phyloP scores from a whole-genome alignment of 1,284 basidiomycete species.

The Tilletia setariae region DNA sequence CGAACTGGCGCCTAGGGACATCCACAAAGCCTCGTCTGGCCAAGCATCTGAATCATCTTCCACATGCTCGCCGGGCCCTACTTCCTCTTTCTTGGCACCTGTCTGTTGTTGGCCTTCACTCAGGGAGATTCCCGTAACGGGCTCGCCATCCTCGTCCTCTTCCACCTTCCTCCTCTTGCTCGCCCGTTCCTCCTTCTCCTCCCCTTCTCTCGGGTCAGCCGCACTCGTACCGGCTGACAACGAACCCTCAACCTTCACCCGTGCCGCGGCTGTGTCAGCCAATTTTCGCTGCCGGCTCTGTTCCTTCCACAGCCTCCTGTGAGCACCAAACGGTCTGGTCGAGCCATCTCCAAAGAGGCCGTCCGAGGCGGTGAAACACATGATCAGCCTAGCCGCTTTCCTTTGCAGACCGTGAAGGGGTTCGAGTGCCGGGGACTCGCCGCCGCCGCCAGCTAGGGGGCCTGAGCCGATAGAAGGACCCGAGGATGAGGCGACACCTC shows the following conservation, averaged over 20 bases:
- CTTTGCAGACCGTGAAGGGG: background rate
- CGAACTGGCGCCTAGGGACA: background rate
- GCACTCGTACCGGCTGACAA: background rate
- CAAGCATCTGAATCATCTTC: background rate
- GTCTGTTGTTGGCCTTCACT: too few relatives aligned
- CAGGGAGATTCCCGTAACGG: too few relatives aligned
- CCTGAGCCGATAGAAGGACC: background rate
- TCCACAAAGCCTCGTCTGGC: conserved; percentile 7
- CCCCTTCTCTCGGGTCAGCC: background rate
- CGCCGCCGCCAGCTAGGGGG: background rate
- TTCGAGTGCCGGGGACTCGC: too few relatives aligned
- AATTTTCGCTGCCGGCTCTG: background rate
- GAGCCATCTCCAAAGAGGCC: conserved; percentile 8
- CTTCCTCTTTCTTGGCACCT: background rate
- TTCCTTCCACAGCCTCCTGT: background rate
- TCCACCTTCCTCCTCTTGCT: conserved; percentile 11
- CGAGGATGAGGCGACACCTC: background rate
- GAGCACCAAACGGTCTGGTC: background rate
- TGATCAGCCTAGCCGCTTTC: conserved; percentile 8
- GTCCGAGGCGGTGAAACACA: conserved; percentile 13
- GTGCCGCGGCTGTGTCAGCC: too few relatives aligned
- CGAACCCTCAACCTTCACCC: too few relatives aligned
- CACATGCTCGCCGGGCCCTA: background rate
- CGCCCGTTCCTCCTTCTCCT: background rate
- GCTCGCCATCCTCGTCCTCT: background rate